Percentiles rank a stretch among this genome's conserved stretches.
Evolutionary conservation across 306 rosid genomes (phyloP).

Genomic region (Cicer arietinum): DNA sequence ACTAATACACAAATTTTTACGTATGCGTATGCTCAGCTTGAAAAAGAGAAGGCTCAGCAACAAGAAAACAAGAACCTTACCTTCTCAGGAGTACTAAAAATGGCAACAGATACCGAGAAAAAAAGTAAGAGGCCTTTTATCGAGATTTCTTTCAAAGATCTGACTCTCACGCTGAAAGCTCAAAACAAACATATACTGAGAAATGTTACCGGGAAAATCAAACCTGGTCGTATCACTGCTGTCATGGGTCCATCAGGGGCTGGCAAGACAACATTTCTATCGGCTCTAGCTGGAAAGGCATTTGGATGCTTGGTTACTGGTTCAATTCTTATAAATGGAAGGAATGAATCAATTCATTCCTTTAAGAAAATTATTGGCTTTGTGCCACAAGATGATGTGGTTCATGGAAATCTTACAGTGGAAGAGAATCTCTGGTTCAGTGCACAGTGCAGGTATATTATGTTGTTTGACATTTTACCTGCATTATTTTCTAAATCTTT

Average conservation of each 20-base stretch:
- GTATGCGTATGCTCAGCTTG: conserved; percentile 91
- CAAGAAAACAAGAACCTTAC: conserved; percentile 73
- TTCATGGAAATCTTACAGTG: conserved; percentile 94
- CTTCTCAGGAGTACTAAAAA: conserved; percentile 83
- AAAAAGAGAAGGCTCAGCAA: conserved; percentile 92
- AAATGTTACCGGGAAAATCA: conserved; percentile 84
- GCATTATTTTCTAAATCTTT: conserved; percentile 23
- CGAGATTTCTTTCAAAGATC: conserved; percentile 86
- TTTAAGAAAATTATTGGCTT: conserved; percentile 91
- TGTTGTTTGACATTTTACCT: conserved; percentile 41
- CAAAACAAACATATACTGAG: conserved; percentile 78
- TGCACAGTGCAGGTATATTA: conserved; percentile 86
- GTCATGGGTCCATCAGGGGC: conserved; percentile 99
- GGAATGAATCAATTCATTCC: conserved; percentile 76
- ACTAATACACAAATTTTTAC: conserved; percentile 77
- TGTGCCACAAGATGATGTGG: conserved; percentile 99
- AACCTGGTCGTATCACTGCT: conserved; percentile 92
- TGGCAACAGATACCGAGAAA: conserved; percentile 66
- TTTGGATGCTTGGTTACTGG: conserved; percentile 79
- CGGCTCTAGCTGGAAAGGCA: conserved; percentile 92
- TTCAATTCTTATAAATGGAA: conserved; percentile 82
- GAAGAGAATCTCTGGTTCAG: conserved; percentile 99
- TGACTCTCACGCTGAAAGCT: conserved; percentile 84
- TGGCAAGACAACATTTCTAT: conserved; percentile 93
- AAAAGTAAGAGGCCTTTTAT: conserved; percentile 71